A percentile compares a stretch with the other conserved stretches of the same genome.
Conservation (phyloP, 179 eudicot species). For the Spinacia oleracea region DNA sequence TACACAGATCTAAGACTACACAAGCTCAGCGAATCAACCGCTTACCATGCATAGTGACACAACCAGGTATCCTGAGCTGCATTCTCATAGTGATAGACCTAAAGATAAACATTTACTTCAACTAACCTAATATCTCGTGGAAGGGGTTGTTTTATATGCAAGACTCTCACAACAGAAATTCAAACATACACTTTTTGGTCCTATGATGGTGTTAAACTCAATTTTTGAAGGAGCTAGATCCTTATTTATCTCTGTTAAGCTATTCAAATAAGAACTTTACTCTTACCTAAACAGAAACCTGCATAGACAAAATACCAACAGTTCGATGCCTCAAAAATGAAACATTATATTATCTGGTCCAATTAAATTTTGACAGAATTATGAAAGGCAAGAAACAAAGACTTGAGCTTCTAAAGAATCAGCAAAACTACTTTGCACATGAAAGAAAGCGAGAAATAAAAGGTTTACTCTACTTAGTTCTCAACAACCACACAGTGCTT, state of each 20-base stretch:
- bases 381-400: neutral
- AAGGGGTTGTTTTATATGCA: neutral
- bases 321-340: neutral
- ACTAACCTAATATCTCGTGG: neutral
- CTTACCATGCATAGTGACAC: neutral
- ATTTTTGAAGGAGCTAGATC: neutral
- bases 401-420: neutral
- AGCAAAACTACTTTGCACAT: no score
- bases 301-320: neutral
- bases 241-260: neutral
- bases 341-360: neutral
- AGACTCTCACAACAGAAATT: neutral
- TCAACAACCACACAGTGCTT: neutral
- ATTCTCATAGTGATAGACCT: neutral
- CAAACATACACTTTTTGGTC: neutral
- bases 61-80: neutral
- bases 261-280: neutral
- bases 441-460: neutral
- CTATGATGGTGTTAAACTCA: neutral
- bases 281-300: neutral
- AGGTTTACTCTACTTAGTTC: neutral
- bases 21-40: neutral
- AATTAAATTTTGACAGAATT: neutral
- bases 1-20: neutral
- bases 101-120: neutral